Base-by-base conservation (phyloP, 371 early-diverging fungal species). In the Rhizopus sp. region DNA sequence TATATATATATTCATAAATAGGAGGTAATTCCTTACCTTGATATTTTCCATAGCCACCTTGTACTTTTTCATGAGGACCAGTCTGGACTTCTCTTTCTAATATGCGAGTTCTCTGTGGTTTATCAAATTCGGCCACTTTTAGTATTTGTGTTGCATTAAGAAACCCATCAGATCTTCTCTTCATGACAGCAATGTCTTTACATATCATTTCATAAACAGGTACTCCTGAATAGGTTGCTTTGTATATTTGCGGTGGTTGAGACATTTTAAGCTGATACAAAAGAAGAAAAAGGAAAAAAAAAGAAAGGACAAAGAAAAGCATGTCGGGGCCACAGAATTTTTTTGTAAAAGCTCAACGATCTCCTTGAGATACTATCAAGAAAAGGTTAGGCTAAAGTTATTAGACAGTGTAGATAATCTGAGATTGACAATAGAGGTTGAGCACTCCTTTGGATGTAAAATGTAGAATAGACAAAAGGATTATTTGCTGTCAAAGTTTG, bases 1-100 rank as follows among this genome's bases (percentile, higher is more conserved):
- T n/a, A n/a, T n/a, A n/a, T n/a, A n/a, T n/a, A n/a, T 31, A 29
- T 7, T 12, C 3, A 46, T 6, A 23, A 15, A 46, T 29, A 29
- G 4, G 29, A 0, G 10, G 29, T 23, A 31, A 15, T 13, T 5
- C 10, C 5, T 85, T 94, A 55, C 95, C 95, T 74, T 95, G 94
- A 69, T 93, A 94, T 72, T 94, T 94, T 35, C 96, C 96, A 55
- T 95, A 93, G 6, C 95, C 96, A 7, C 96, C 95, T 70, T 94
- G 95, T 5, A 95, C 88, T 65, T 93, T 94, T 55, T 95, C 95
- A 59, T 90, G 92, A 40, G 73, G 70, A 15, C 92, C 93, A 0
- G 63, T 77, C 55, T 84, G 83, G 2, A 94, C 85, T 60, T 92
- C 92, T 49, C 84, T 76, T 68, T 94, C 95, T 42, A 95, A 75